Percentiles rank a stretch among this genome's conserved stretches.
Evolutionary conservation across 2,329 filamentous ascomycete genomes (phyloP).

Genomic region (Aplosporella prunicola): DNA sequence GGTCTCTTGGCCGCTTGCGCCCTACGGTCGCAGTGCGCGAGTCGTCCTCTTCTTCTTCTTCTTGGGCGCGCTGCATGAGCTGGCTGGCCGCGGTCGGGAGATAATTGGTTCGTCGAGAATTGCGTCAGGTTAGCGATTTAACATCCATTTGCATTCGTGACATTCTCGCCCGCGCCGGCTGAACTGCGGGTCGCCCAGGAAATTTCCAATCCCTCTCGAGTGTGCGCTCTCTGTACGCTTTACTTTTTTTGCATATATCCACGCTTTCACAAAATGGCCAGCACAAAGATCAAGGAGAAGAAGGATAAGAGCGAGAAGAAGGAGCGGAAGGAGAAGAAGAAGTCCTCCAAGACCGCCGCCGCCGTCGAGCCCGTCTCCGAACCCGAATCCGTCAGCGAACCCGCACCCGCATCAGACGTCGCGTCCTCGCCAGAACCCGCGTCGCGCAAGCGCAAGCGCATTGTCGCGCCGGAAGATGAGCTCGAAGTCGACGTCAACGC

Average conservation of each 20-base stretch:
- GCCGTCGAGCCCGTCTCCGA: constrained; percentile 3
- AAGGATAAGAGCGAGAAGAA: constrained; percentile 16
- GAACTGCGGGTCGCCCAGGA: too few species aligned
- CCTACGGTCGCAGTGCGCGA: constrained; percentile 39
- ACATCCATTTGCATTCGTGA: too few species aligned
- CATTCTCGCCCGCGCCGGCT: too few species aligned
- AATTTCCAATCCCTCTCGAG: too few species aligned
- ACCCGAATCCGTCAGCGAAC: background rate
- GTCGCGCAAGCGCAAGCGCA: constrained; percentile 41
- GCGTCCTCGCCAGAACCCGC: constrained; percentile 10
- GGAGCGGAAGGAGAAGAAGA: constrained; percentile 7
- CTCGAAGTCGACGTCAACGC: constrained; percentile 82
- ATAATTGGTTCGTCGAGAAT: too few species aligned
- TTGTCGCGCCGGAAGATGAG: constrained; percentile 48
- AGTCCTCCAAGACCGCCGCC: constrained; percentile 1
- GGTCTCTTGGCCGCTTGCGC: constrained; percentile 22
- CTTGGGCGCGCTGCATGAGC: too few species aligned
- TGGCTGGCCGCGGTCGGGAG: too few species aligned
- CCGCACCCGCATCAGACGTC: constrained; percentile 10
- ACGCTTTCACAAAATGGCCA: background rate
- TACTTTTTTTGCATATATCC: too few species aligned
- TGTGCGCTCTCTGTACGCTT: too few species aligned
- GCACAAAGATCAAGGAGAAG: constrained; percentile 19
- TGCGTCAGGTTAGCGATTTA: too few species aligned
- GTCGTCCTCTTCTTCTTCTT: constrained; percentile 22